Evolutionary conservation across 805 yeast genomes (phyloP).

Genomic region (Saturnispora bothae): DNA sequence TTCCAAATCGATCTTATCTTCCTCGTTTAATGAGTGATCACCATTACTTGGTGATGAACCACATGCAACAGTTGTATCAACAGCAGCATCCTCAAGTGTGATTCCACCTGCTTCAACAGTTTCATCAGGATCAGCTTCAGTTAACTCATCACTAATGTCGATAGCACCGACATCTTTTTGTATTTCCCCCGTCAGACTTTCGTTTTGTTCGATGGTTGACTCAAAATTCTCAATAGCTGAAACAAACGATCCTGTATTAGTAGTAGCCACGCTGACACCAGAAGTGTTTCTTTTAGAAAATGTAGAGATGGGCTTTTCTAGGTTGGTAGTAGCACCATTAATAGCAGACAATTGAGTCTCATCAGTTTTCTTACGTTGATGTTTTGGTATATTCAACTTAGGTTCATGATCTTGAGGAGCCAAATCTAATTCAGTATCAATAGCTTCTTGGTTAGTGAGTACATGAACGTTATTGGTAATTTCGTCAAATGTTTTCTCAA

Average conservation of each 20-base stretch:
- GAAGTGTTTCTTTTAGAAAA: conserved; percentile 19
- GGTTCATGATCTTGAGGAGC: not conserved
- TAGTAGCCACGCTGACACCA: conserved; percentile 18
- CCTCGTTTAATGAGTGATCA: not conserved
- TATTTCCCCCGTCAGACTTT: too few species aligned
- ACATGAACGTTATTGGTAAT: not conserved
- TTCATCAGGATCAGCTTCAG: conserved; percentile 4
- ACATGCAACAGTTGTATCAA: not conserved
- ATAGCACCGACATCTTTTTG: not conserved
- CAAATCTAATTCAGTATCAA: not conserved
- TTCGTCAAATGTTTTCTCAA: conserved; percentile 11
- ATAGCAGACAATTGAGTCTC: conserved; percentile 15
- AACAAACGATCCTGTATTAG: conserved; percentile 24
- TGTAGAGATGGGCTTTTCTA: conserved; percentile 16
- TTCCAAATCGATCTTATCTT: not conserved
- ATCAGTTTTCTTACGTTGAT: conserved; percentile 8
- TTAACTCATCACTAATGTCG: not conserved
- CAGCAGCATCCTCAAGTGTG: too few species aligned
- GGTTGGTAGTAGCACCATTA: conserved; percentile 16
- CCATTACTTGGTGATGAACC: not conserved
- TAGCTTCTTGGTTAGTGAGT: not conserved
- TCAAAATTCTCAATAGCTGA: conserved; percentile 24
- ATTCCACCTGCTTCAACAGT: conserved; percentile 7
- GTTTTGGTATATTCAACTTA: not conserved
- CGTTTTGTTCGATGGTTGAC: not conserved